Evolutionary conservation across 1,284 basidiomycete genomes (phyloP), one percentile per base, ranked within the genome.

Genomic region (Omphalotus olearius): DNA sequence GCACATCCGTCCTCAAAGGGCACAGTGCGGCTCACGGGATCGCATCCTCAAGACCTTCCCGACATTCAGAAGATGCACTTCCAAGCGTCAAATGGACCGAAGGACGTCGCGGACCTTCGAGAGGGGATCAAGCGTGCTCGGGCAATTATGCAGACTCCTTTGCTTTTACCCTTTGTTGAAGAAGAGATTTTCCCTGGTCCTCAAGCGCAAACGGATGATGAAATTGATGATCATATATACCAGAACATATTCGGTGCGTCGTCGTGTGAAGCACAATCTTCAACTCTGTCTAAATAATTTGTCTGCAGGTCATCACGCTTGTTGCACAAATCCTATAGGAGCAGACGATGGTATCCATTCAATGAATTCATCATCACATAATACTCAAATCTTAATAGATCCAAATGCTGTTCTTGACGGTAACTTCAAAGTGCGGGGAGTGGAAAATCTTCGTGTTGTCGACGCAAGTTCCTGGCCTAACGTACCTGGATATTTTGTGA

Each of bases 281-380:
- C 13, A 11, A 13, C 14, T 30, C 26, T 18, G n/a, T 7, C n/a
- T 54, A 16, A 42, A 4, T 28, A 3, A 7, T 16, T 52, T 17
- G 20, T 35, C 9, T 33, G 6, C 41, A 64, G 64, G 65, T 4
- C 66, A 68, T 54, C 65, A 68, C 39, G 63, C 60, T 16, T 68
- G 65, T 50, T 67, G 66, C 45, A 67, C 66, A 0, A 63, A 62
- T 53, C 28, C 63, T 25, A 67, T 67, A 14, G 66, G 64, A 4
- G 33, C 61, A 1, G 61, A 64, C 39, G 55, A 57, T 17, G 63
- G 66, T 65, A 55, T 57, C 46, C 17, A 2, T 6, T 50, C 16
- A 13, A 23, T n/a, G 13, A 16, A 5, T 28, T 4, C 25, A 14
- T 25, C 33, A 14, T 35, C 37, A n/a, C 6, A 11, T 25, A 9